Evolutionary conservation across 2,329 filamentous ascomycete species (phyloP), one percentile per base, ranked within the genome.

Genomic region (Tolypocladium cylindrosporum): DNA sequence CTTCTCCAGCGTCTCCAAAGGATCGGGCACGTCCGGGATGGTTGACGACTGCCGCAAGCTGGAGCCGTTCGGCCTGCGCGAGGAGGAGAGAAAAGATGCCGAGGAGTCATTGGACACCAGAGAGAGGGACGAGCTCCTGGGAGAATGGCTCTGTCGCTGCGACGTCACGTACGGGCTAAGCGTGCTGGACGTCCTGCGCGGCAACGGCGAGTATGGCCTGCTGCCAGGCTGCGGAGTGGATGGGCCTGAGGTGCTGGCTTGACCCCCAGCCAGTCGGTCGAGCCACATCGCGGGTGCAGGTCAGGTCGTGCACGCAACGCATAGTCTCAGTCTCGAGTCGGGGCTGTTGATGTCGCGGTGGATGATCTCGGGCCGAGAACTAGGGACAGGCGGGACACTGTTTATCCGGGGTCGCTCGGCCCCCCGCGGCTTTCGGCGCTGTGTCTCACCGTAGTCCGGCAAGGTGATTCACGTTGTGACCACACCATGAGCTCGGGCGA

Each of bases 71-170:
- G 82, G 76, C 59, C 82, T 78, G 60, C 84, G 82, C 37, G 83
- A 78, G 4, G 81, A 79, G n/a, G 82, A 77, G 27, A 90, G 80
- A 31, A 96, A 78, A 45, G 90, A 96, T 0, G 84, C 79, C 4
- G 84, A 87, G 3, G 93, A 96, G 57, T 90, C 88, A 72, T 84
- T 90, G 7, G 89, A 84, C 13, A 83, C 78, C n/a, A 93, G 77
- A 1, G 91, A 94, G 8, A 93, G 76, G 2, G 89, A 89, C 0
- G 93, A 96, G 7, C 85, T 86, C 61, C 89, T 82, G 27, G 90
- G 85, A 54, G 80, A 84, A 45, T 88, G 74, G 16, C 84, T 84
- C 27, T 88, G 83, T 59, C 90, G 82, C 65, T 86, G 83, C 14
- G 85, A 86, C 40, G 86, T 83, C 59, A 86, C 75, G 65, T 86